These are phyloP conservation scores for Aegilops longissima DNA, from an alignment of 176 grass and related monocot species.

Conservation along the genomic window DNA sequence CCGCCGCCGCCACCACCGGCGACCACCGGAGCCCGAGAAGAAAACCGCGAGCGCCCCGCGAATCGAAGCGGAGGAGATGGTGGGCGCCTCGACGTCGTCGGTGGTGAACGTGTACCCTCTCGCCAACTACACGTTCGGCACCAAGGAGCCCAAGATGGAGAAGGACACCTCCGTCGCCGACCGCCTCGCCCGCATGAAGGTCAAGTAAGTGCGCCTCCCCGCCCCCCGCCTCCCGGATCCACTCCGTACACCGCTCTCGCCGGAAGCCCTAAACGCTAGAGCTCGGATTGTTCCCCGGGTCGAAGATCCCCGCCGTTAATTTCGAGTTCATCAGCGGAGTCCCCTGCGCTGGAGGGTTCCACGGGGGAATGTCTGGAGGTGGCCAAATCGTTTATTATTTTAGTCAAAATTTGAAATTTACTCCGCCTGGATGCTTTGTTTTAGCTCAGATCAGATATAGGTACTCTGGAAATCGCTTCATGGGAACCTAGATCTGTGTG, in stretches of 20 bases:
- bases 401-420: not conserved
- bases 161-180: constrained; percentile 99
- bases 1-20: constrained; percentile 33
- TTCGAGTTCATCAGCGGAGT: not conserved
- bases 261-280: constrained; percentile 24
- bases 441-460: not conserved
- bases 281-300: not conserved
- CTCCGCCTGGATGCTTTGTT: not conserved
- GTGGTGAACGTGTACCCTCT: constrained; percentile 91
- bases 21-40: constrained; percentile 18
- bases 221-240: not conserved
- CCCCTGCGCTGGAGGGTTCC: not conserved
- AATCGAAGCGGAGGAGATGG: constrained; percentile 22
- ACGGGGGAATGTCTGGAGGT: not conserved
- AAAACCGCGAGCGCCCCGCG: not conserved
- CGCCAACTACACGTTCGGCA: constrained; percentile 98
- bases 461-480: not conserved
- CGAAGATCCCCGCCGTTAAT: not conserved
- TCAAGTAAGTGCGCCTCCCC: constrained; percentile 61
- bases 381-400: not conserved
- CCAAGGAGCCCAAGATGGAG: constrained; percentile 99
- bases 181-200: constrained; percentile 95
- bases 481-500: not conserved
- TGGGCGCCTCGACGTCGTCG: constrained; percentile 45
- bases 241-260: not conserved